These are phyloP conservation scores for Sporothrix inflata DNA, from an alignment of 2,329 filamentous ascomycete species.

Conservation along the genomic window DNA sequence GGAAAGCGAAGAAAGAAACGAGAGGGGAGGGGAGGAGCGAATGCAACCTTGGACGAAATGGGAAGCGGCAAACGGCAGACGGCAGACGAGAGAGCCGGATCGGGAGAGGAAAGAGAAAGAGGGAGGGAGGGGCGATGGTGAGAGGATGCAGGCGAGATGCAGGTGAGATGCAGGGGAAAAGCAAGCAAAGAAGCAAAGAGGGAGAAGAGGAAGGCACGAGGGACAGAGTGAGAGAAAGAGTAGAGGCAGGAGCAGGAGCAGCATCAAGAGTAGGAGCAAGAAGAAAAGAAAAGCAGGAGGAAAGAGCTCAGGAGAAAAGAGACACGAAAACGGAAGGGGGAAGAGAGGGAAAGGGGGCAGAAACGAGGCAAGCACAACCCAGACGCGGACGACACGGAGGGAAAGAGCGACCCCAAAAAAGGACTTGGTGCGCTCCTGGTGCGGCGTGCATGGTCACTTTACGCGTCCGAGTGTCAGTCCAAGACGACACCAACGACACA, in stretches of 20 bases:
- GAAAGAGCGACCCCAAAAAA: not conserved
- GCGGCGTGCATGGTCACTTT: too few species aligned
- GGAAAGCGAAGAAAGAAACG: not conserved
- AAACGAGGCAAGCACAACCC: not conserved
- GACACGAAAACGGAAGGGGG: not conserved
- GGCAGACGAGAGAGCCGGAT: not conserved
- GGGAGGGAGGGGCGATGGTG: not conserved
- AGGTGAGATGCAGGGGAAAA: not conserved
- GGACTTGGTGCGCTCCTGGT: too few species aligned
- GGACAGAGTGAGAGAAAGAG: not conserved
- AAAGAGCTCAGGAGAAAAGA: not conserved
- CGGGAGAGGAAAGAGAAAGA: not conserved
- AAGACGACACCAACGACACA: constrained; percentile 16
- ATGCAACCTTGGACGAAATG: constrained; percentile 11
- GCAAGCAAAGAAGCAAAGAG: not conserved
- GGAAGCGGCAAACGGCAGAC: constrained; percentile 5
- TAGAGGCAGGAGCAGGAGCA: not conserved
- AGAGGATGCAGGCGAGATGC: constrained; percentile 1
- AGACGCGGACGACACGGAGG: not conserved
- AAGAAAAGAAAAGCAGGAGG: not conserved
- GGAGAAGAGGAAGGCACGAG: not conserved
- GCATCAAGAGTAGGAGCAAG: not conserved
- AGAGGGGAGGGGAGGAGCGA: not conserved
- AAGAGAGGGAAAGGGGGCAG: not conserved
- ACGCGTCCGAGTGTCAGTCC: too few species aligned